Base-by-base conservation (phyloP, 2,329 filamentous ascomycete genomes). In the Colletotrichum tropicicola region DNA sequence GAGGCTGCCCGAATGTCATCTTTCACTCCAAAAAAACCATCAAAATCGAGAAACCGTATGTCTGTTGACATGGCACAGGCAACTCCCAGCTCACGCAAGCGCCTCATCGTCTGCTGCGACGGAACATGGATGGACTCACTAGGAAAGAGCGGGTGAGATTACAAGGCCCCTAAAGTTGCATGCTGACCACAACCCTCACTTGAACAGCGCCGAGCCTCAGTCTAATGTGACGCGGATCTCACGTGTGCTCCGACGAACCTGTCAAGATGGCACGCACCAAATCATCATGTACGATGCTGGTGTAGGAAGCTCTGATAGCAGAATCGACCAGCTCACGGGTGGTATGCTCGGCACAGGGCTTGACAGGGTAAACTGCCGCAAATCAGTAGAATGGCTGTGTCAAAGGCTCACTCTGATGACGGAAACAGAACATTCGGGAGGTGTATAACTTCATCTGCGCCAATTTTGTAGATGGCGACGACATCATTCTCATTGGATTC, bases 191-290 rank as follows among this genome's bases (percentile, higher is more conserved):
- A 28, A 17, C 9, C 19, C 32, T 53, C 10, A 13, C 6, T 9
- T 12, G 23, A 15, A 54, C 8, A 59, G 21, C 27, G 28, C 47
- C 6, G 37, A 28, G 37, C 27, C 56, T 23, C 84, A 85, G 1
- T 87, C 86, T 48, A 89, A 90, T 65, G 85, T 89, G 45, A 88
- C 86, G 15, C 83, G 86, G n/a, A 85, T 90, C 56, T 84, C 84
- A 8, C 82, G 86, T 28, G 85, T 85, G 49, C 83, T 89, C 69
- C 83, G 82, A 67, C 80, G 82, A 39, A 76, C 73, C 27, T 85
- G 83, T 69, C 75, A 72, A 28, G 84, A 87, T 70, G 83, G 83
- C 35, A 82, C 77, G 19, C 78, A 85, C 45, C 87, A 89, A 72
- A 83, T 89, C 68, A 83, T 89, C 65, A 85, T 82, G 69, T 90